Evolutionary conservation across 148 eudicot genomes (phyloP), one percentile per base, ranked within the genome.

Genomic region (Cornus kousa): DNA sequence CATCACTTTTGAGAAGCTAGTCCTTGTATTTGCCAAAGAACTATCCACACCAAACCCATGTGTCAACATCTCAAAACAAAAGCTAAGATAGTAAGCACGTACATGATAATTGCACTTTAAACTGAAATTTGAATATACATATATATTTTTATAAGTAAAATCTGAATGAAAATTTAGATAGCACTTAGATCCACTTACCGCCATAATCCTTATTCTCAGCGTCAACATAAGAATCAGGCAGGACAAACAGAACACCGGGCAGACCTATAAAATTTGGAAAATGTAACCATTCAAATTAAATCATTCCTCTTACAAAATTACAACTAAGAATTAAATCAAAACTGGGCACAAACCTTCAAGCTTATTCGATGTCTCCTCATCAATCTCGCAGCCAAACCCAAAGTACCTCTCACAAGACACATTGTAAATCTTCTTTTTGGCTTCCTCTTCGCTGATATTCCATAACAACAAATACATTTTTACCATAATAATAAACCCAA

Each of bases 191-290:
- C 9, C 16, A 71, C 77, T 31, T 87, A 96, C 98, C 99, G 83
- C 99, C 98, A 80, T 96, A 96, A 74, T 96, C 98, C 87, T 96
- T 92, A 86, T 93, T 79, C 80, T 94, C 99, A n/a, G 95, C 86
- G 85, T 96, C 99, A 57, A 94, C 99, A 87, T 96, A 96, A 20
- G 98, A 96, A 87, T 96, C 99, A 8, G 99, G 99, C 32, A 96
- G 97, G 68, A 93, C 98, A 77, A 96, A 96, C 19, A 96, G 80
- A 70, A 96, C 98, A 74, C 98, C 99, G 72, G 98, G 98, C 72
- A 92, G 75, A 74, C 94, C 98, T 96, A 82, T 70, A 75, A 33
- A 70, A 78, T 67, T 6, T 14, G 60, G 66, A 73, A 46, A 65
- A 22, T 20, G 32, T 57, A 33, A 59, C 16, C 31, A 55, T 48